Base-by-base conservation (phyloP, 169 alveolate genomes). In the Babesia microti region DNA sequence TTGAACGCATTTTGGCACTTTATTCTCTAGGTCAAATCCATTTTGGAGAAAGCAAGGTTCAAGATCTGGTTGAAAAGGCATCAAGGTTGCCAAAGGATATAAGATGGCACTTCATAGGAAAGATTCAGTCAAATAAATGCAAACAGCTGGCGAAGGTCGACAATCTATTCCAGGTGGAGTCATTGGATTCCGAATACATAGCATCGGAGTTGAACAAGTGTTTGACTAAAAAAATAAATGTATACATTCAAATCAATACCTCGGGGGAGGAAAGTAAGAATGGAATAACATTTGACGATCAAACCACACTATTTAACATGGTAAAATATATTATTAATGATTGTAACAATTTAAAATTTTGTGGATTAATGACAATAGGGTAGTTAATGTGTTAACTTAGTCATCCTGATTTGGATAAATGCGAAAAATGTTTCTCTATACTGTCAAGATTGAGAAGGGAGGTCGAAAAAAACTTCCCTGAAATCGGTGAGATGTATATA, bases 301-400 rank as follows among this genome's bases (percentile, higher is more conserved):
- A 60, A 39, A 45, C 41, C 7, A 52, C 55, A 19, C 69, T 76
- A 3, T 50, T 43, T 34, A 72, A 61, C 6, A 30, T 85, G 0
- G 78, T 79, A 11, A 60, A 72, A 32, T 59, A 58, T 53, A 81
- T 91, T 12, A 49, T 83, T 12, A 63, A 68, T 3, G 53, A 78
- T 15, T 79, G 90, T 32, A 60, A 71, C 12, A 47, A 53, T 21
- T 65, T 92, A 30, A 75, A 66, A 12, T 81, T 92, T 32, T 58
- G 69, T 27, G 98, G 98, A 11, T 72, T 92, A 28, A 92, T 92
- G 97, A 84, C 97, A 1, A 87, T 90, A 43, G 93, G 95, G n/a
- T 57, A 81, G 29, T 42, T 74, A 24, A 73, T 78, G 42, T 70
- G 73, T 66, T 19, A 6, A 21, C 6, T 6, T 45, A 3, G 30